Evolutionary conservation across 2,329 filamentous ascomycete genomes (phyloP), one percentile per base, ranked within the genome.

Genomic region (Epichloe hybrida): DNA sequence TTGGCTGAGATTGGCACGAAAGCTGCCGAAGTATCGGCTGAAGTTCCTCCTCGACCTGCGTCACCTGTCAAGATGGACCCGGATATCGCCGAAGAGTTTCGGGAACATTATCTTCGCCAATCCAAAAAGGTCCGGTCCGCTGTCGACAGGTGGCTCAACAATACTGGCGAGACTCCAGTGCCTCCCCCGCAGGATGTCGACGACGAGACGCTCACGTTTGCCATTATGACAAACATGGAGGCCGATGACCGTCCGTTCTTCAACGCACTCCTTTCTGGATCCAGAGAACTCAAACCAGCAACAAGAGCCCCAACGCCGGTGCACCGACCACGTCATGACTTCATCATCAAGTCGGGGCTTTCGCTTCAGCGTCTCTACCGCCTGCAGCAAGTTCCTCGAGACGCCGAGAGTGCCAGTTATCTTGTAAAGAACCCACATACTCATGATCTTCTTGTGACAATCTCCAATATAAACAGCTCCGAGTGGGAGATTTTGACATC

Each of bases 401-500:
- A 95, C 60, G 86, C 89, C 17, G 89, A 96, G 64, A 82, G 83
- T 5, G 87, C 86, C 12, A 82, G 93, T 58, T 96, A 88, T 63
- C 79, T 97, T 46, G 77, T 96, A 55, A 88, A 85, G 64, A 85
- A 96, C 64, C 82, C 83, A 0, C 74, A 79, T 12, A 80, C 93
- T 46, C 91, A 97, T 64, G 85, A 93, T 61, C 81, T 95, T 35
- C 79, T 97, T 3, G 83, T 88, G 40, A 95, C 91, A 0, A 76
- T 96, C 47, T 83, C 86, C 37, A 88, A 90, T 49, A 93, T 97
- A 58, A 93, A 85, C 62, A 79, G 83, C 45, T 86, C 87, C n/a
- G 91, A 97, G 66, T 97, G 91, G 91, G 91, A 96, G 55, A 95
- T 97, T 50, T 75, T 97, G 12, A 88, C 85, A 4, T 96, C 91